Evolutionary conservation across 805 yeast species (phyloP).

Genomic region (Teunomyces gatunensis): DNA sequence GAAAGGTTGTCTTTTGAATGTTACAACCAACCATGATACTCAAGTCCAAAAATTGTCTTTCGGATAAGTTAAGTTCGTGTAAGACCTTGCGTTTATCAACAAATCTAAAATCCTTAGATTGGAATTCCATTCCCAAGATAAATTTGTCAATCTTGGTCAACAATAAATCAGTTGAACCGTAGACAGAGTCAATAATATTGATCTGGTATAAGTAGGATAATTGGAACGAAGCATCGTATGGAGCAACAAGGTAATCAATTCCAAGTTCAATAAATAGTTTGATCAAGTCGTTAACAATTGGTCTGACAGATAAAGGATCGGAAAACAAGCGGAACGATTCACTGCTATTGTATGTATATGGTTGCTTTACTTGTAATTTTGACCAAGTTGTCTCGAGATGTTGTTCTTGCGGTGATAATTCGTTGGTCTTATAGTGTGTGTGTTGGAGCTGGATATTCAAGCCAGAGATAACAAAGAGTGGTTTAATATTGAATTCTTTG

Average conservation of each 20-base stretch:
- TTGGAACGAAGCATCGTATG: conserved; percentile 79
- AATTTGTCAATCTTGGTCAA: conserved; percentile 66
- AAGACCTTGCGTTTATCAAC: conserved; percentile 59
- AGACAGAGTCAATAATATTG: conserved; percentile 65
- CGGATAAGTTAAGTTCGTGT: conserved; percentile 56
- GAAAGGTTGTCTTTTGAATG: conserved; percentile 63
- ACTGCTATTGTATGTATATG: conserved; percentile 20
- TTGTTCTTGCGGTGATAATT: conserved; percentile 37
- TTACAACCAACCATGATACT: conserved; percentile 77
- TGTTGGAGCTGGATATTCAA: conserved; percentile 42
- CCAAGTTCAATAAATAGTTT: conserved; percentile 52
- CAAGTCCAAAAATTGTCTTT: conserved; percentile 70
- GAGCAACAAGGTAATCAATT: conserved; percentile 73
- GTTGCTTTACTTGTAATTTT: conserved; percentile 27
- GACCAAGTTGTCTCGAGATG: conserved; percentile 42
- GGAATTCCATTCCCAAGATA: conserved; percentile 68
- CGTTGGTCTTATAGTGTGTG: conserved; percentile 33
- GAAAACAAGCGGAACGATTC: conserved; percentile 54
- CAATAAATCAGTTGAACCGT: conserved; percentile 80
- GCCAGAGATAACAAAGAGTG: conserved; percentile 79
- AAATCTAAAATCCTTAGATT: conserved; percentile 61
- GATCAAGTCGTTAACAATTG: conserved; percentile 56
- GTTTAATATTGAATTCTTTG: conserved; percentile 62
- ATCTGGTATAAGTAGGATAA: conserved; percentile 64
- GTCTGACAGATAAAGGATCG: conserved; percentile 48